A percentile compares a stretch with the other conserved stretches of the same genome.
Conservation (phyloP, 2,329 filamentous ascomycete species). For the Geosmithia flava region DNA sequence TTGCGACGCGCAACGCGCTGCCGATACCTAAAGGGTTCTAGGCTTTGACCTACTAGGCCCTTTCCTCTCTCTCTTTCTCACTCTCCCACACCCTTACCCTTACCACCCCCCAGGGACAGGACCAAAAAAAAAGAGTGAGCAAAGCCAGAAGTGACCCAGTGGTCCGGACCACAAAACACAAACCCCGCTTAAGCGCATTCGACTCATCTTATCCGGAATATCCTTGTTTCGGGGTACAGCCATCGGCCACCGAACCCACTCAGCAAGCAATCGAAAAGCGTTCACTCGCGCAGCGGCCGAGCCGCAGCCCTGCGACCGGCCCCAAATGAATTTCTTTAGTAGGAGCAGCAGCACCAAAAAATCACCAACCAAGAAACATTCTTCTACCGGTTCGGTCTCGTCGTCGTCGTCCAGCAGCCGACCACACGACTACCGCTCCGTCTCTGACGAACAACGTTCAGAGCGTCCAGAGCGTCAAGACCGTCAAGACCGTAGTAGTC, state of each 20-base stretch:
- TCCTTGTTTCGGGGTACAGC: constrained; percentile 23
- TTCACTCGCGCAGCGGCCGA: neutral
- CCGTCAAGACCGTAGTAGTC: neutral
- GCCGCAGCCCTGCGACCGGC: constrained; percentile 3
- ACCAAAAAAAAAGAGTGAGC: too few species aligned
- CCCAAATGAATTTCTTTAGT: constrained; percentile 40
- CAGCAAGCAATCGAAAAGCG: neutral
- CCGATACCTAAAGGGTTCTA: too few species aligned
- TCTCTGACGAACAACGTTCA: neutral
- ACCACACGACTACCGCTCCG: neutral
- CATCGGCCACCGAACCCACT: constrained; percentile 2
- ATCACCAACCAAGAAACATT: constrained; percentile 27
- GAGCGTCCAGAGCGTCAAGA: neutral
- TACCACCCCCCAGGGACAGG: neutral
- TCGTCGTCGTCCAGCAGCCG: constrained; percentile 5
- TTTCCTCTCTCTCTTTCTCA: too few species aligned
- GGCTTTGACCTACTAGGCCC: too few species aligned
- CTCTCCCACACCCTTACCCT: too few species aligned
- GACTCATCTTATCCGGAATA: constrained; percentile 14
- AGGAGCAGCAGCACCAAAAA: constrained; percentile 25
- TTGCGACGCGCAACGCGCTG: too few species aligned
- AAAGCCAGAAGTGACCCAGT: neutral
- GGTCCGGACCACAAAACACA: neutral
- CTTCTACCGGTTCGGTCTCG: constrained; percentile 17
- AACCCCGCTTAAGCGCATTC: constrained; percentile 2